These are phyloP conservation scores for Suillus weaverae DNA, from an alignment of 768 basidiomycete genomes.

Conservation along the genomic window DNA sequence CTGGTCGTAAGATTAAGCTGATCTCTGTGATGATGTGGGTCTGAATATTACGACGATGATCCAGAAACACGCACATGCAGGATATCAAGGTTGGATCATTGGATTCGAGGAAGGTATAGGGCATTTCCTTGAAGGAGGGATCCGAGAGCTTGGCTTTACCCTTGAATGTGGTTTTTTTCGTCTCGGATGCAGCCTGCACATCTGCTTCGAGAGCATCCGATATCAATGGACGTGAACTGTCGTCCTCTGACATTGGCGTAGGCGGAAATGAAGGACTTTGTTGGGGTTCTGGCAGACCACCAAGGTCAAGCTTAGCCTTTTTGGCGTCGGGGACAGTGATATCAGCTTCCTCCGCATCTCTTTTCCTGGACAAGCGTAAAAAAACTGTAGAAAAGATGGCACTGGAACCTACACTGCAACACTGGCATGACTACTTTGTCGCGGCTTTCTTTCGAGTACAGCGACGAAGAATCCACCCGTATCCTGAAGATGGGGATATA, in stretches of 20 bases:
- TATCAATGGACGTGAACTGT: conserved; percentile 4
- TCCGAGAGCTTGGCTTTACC: conserved; percentile 23
- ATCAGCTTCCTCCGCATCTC: conserved; percentile 45
- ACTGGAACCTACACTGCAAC: conserved; percentile 14
- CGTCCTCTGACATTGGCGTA: conserved; percentile 2
- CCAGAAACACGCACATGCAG: conserved; percentile 61
- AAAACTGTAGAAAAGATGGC: not conserved
- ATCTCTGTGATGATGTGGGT: conserved; percentile 42
- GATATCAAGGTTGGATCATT: conserved; percentile 67
- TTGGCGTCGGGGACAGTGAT: conserved; percentile 45
- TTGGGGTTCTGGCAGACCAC: conserved; percentile 15
- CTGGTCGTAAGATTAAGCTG: conserved; percentile 65
- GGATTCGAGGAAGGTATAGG: conserved; percentile 77
- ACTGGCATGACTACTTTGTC: conserved; percentile 4
- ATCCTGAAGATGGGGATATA: conserved; percentile 95
- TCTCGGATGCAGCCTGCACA: not conserved
- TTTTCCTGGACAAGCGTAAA: conserved; percentile 39
- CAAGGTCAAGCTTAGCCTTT: conserved; percentile 44
- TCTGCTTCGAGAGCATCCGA: conserved; percentile 6
- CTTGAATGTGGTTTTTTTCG: not conserved
- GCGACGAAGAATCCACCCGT: conserved; percentile 99
- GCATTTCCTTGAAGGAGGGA: conserved; percentile 80
- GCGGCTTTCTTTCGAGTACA: conserved; percentile 60
- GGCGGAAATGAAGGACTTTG: not conserved
- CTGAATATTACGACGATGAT: not conserved